A percentile compares a stretch with the other conserved stretches of the same genome.
These are phyloP conservation scores for Linnemannia schmuckeri DNA, from an alignment of 192 early-diverging fungal species.

Conservation along the genomic window DNA sequence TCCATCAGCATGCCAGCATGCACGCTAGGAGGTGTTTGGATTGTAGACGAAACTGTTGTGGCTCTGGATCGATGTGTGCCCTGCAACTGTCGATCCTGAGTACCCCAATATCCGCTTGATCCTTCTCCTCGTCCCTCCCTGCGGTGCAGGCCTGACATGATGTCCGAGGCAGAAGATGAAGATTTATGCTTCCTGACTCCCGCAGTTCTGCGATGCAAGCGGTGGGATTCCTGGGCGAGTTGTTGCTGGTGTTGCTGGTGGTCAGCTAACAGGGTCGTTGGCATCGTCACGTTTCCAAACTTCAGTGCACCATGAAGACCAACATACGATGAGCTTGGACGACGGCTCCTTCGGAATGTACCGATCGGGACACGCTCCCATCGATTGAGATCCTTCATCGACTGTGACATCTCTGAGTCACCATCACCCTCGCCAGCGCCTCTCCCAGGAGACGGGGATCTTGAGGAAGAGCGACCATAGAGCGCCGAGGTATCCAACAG, in stretches of 20 bases:
- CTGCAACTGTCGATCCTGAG: background rate
- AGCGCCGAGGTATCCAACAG: slow-evolving; percentile 65
- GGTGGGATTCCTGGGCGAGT: slow-evolving; percentile 24
- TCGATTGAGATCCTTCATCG: slow-evolving; percentile 58
- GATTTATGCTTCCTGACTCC: slow-evolving; percentile 19
- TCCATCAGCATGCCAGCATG: slow-evolving; percentile 28
- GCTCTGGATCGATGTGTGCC: background rate
- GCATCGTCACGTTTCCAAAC: slow-evolving; percentile 52
- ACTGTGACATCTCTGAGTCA: slow-evolving; percentile 38
- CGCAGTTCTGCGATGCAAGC: background rate
- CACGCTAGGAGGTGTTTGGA: slow-evolving; percentile 19
- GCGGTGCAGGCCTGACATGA: background rate
- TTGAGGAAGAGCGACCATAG: slow-evolving; percentile 55
- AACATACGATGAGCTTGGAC: slow-evolving; percentile 50
- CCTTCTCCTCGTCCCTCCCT: background rate
- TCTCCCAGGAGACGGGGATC: slow-evolving; percentile 60
- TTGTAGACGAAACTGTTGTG: background rate
- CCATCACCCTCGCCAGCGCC: slow-evolving; percentile 18
- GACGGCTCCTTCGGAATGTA: slow-evolving; percentile 58
- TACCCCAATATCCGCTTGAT: background rate
- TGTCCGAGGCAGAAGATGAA: slow-evolving; percentile 13
- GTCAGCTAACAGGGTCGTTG: slow-evolving; percentile 38
- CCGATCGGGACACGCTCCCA: slow-evolving; percentile 69
- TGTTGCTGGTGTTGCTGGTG: slow-evolving; percentile 31
- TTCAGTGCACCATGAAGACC: slow-evolving; percentile 50